Conservation (phyloP, 306 rosid species). For the Malus orientalis region DNA sequence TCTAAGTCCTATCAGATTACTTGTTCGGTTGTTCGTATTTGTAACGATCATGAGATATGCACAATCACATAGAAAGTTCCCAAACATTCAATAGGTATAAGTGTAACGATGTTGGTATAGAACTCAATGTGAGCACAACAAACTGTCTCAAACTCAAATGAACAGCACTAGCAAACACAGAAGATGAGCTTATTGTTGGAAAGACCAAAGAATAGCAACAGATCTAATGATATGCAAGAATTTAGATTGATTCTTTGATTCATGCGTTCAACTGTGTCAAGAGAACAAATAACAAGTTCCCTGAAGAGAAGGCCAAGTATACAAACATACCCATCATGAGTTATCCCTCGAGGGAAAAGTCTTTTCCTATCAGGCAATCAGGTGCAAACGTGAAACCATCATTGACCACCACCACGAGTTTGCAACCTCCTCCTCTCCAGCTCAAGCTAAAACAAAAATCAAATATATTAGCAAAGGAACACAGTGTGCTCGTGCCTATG, state of each 20-base stretch:
- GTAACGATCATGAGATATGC: not conserved
- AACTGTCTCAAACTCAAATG: constrained; percentile 22
- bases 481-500: no score
- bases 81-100: not conserved
- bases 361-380: constrained; percentile 17
- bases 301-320: constrained; percentile 19
- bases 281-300: constrained; percentile 18
- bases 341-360: constrained; percentile 10
- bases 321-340: constrained; percentile 30
- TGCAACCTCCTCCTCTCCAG: constrained; percentile 83
- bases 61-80: not conserved
- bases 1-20: not conserved
- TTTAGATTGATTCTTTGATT: constrained; percentile 29
- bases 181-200: constrained; percentile 23
- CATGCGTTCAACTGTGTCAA: constrained; percentile 29
- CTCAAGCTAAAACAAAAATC: constrained; percentile 48
- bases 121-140: constrained; percentile 4
- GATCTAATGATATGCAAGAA: constrained; percentile 7
- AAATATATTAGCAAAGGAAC: not conserved
- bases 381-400: constrained; percentile 23
- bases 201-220: constrained; percentile 7
- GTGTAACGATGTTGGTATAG: not conserved
- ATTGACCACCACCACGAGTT: constrained; percentile 54
- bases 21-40: not conserved
- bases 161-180: constrained; percentile 31